Evolutionary conservation across 1,284 basidiomycete species (phyloP).

Genomic region (Trichosporon coremiiforme): DNA sequence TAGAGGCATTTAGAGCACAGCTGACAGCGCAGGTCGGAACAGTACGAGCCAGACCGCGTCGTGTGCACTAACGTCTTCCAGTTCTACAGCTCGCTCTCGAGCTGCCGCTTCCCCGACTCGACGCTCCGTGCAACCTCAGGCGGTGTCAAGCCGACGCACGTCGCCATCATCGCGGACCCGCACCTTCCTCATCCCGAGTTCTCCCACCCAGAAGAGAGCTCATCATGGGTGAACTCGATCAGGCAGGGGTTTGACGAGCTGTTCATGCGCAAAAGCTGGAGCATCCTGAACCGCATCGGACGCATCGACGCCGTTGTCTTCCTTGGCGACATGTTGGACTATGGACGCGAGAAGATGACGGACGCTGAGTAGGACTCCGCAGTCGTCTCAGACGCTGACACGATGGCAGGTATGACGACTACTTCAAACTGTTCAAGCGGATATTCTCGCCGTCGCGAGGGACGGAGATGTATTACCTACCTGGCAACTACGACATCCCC

Average conservation of each 20-base stretch:
- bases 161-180: conserved; percentile 75
- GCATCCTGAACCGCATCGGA: conserved; percentile 62
- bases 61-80: conserved; percentile 20
- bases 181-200: conserved; percentile 67
- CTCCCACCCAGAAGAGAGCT: conserved; percentile 55
- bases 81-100: conserved; percentile 56
- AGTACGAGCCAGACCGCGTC: conserved; percentile 36
- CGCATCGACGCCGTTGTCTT: conserved; percentile 74
- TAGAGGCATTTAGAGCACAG: conserved; percentile 30
- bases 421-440: conserved; percentile 64
- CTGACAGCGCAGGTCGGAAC: conserved; percentile 45
- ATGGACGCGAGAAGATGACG: conserved; percentile 65
- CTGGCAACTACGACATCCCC: conserved; percentile 84
- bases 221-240: conserved; percentile 55
- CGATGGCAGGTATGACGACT: conserved; percentile 63
- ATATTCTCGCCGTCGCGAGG: conserved; percentile 62
- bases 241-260: conserved; percentile 66
- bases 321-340: conserved; percentile 75
- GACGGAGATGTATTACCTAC: conserved; percentile 65
- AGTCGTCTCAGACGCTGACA: conserved; percentile 20
- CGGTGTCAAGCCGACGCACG: conserved; percentile 59
- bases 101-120: conserved; percentile 55
- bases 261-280: conserved; percentile 76
- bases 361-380: conserved; percentile 65
- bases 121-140: conserved; percentile 33